phyloP scores from a whole-genome alignment of 2,329 filamentous ascomycete species.

The Chalara sp. region DNA sequence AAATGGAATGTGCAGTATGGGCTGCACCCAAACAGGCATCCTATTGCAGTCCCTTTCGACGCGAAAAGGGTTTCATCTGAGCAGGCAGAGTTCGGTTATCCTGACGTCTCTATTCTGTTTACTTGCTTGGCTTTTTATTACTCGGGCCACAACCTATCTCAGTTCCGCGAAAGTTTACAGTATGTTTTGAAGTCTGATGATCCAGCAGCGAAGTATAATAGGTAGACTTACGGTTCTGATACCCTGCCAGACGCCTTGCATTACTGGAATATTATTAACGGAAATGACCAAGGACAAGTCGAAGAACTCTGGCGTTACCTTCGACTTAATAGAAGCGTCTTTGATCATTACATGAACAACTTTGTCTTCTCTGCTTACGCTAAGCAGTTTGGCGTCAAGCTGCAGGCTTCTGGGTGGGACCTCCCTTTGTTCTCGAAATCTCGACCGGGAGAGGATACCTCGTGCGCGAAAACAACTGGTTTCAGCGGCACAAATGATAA shows the following conservation, averaged over 20 bases:
- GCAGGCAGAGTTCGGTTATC: conserved; percentile 61
- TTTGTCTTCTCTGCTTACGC: conserved; percentile 61
- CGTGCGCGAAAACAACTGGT: conserved; percentile 46
- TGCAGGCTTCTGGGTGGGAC: conserved; percentile 64
- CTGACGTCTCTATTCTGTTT: conserved; percentile 57
- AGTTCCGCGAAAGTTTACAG: conserved; percentile 43
- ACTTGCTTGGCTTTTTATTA: conserved; percentile 66
- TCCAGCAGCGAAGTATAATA: conserved; percentile 47
- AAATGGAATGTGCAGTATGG: conserved; percentile 58
- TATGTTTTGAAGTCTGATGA: conserved; percentile 48
- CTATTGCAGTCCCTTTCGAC: conserved; percentile 60
- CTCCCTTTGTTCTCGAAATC: conserved; percentile 39
- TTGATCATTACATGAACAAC: conserved; percentile 56
- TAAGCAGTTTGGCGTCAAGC: conserved; percentile 56
- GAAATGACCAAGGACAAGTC: conserved; percentile 47
- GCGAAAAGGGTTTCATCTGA: conserved; percentile 59
- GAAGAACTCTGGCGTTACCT: conserved; percentile 42
- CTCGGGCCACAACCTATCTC: conserved; percentile 40
- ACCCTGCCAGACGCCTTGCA: conserved; percentile 39
- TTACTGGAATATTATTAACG: conserved; percentile 51
- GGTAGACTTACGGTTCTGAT: conserved; percentile 34
- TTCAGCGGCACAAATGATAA: conserved; percentile 71
- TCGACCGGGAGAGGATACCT: conserved; percentile 38
- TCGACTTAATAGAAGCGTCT: conserved; percentile 39
- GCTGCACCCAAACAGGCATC: conserved; percentile 44